phyloP scores from a whole-genome alignment of 257 asterid species.

The Anisodus acutangulus region DNA sequence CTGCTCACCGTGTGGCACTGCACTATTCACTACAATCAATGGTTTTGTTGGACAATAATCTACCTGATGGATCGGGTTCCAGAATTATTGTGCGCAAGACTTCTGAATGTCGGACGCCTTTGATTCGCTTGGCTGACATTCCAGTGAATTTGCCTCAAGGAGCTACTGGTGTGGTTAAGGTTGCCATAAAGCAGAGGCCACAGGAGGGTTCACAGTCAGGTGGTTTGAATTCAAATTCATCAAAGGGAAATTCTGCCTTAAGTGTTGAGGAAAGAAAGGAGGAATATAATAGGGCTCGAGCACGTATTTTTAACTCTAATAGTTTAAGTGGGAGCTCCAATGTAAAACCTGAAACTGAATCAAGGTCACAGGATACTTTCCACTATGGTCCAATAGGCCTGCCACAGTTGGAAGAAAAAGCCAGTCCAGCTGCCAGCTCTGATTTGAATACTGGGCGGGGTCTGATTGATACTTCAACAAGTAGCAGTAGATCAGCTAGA shows the following conservation, averaged over 20 bases:
- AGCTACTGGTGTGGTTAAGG: conserved; percentile 43
- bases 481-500: conserved; percentile 78
- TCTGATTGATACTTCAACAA: conserved; percentile 63
- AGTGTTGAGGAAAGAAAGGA: conserved; percentile 98
- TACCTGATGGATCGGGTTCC: conserved; percentile 93
- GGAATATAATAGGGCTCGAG: conserved; percentile 96
- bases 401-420: conserved; percentile 61
- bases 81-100: conserved; percentile 83
- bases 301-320: conserved; percentile 86
- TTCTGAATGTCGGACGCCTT: conserved; percentile 66
- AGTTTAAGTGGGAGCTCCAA: conserved; percentile 60
- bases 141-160: conserved; percentile 55
- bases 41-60: conserved; percentile 87
- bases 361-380: conserved; percentile 61
- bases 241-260: conserved; percentile 69
- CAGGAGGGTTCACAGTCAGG: conserved; percentile 64
- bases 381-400: conserved; percentile 58
- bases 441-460: conserved; percentile 61
- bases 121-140: conserved; percentile 63
- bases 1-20: conserved; percentile 99
- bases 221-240: conserved; percentile 51
- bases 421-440: conserved; percentile 48
- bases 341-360: conserved; percentile 64
- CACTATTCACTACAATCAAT: conserved; percentile 93
- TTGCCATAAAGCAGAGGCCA: conserved; percentile 94